Conservation (phyloP, 306 rosid genomes). For the Cicer pinnatifidum region DNA sequence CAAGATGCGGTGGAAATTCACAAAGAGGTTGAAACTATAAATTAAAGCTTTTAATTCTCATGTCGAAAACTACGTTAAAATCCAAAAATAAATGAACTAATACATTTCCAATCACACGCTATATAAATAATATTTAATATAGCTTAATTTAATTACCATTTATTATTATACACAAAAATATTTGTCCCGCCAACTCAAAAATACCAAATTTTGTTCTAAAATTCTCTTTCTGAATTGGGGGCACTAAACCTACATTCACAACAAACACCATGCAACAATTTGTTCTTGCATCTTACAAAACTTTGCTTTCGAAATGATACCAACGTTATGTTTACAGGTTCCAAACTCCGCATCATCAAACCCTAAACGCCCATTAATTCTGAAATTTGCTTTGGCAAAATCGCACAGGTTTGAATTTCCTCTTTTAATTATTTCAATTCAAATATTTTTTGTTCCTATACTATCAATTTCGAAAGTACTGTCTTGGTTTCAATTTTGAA, state of each 20-base stretch:
- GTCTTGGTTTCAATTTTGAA: background rate
- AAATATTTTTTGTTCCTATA: background rate
- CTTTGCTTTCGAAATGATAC: background rate
- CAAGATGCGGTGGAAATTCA: too few relatives aligned
- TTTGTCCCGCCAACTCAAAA: background rate
- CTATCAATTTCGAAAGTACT: background rate
- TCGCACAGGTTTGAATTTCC: background rate
- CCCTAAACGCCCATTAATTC: background rate
- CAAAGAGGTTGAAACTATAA: too few relatives aligned
- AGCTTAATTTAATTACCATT: background rate
- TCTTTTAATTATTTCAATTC: background rate
- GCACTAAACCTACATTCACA: background rate
- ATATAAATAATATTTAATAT: too few relatives aligned
- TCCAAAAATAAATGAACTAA: too few relatives aligned
- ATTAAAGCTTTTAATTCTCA: too few relatives aligned
- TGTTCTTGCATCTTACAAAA: background rate
- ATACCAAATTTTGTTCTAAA: background rate
- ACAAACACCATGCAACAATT: background rate
- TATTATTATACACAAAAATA: background rate
- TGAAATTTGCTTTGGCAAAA: conserved; percentile 1
- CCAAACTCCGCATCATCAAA: background rate
- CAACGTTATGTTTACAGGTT: too few relatives aligned
- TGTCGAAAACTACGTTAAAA: too few relatives aligned
- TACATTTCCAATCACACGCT: too few relatives aligned
- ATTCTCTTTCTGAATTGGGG: background rate